A percentile compares a stretch with the other conserved stretches of the same genome.
Evolutionary conservation across 441 rosid species (phyloP).

Genomic region (Arabidopsis hybrid): DNA sequence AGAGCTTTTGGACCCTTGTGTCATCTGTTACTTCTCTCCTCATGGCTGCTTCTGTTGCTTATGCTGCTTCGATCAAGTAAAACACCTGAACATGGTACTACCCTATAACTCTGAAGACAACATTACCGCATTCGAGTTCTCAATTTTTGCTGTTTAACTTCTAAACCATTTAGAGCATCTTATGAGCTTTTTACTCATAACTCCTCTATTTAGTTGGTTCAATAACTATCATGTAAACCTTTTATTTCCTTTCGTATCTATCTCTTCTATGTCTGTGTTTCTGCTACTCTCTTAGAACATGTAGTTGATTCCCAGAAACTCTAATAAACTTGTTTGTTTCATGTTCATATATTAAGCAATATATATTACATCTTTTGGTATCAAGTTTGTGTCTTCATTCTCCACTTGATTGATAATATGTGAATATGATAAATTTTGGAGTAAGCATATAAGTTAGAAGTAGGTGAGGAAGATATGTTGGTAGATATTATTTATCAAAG

Average conservation of each 20-base stretch:
- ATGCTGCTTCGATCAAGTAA: conserved; percentile 58
- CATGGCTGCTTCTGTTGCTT: conserved; percentile 72
- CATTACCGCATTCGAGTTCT: conserved; percentile 27
- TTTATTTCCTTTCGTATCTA: conserved; percentile 15
- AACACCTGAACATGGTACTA: conserved; percentile 40
- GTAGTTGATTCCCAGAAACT: conserved; percentile 36
- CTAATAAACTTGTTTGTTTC: conserved; percentile 39
- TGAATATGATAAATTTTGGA: neutral
- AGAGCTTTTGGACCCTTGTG: conserved; percentile 64
- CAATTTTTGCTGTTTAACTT: conserved; percentile 23
- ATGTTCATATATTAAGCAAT: neutral
- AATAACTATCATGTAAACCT: conserved; percentile 32
- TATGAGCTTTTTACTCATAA: conserved; percentile 33
- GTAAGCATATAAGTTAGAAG: neutral
- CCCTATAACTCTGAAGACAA: conserved; percentile 35
- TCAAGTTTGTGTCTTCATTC: neutral
- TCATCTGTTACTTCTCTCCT: conserved; percentile 75
- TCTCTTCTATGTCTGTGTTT: conserved; percentile 37
- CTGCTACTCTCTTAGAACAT: conserved; percentile 39
- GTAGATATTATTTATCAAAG: neutral
- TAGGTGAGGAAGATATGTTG: neutral
- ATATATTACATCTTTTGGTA: conserved; percentile 7
- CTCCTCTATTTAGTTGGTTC: conserved; percentile 29
- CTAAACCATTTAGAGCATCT: conserved; percentile 28
- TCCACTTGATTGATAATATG: neutral